Conservation (phyloP, 768 basidiomycete genomes). For the Rhodotorula toruloides region DNA sequence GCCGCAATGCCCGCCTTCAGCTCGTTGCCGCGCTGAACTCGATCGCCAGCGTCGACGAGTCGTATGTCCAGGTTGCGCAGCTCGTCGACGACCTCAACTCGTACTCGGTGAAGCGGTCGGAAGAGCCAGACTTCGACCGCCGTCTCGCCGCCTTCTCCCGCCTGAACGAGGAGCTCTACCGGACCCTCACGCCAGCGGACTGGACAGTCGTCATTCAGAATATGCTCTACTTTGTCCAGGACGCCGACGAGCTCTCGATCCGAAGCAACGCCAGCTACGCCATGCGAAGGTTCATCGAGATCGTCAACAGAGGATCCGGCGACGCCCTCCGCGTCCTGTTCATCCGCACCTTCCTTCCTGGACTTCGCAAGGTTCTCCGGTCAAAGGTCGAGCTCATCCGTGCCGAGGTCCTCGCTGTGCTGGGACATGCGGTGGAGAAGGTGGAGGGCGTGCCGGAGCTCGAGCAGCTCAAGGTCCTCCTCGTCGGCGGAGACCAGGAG, state of each 20-base stretch:
- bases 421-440: conserved; percentile 66
- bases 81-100: conserved; percentile 70
- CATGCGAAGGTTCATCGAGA: conserved; percentile 71
- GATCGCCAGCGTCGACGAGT: conserved; percentile 53
- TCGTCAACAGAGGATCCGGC: conserved; percentile 41
- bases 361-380: conserved; percentile 69
- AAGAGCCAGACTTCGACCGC: conserved; percentile 88
- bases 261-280: conserved; percentile 71
- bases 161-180: conserved; percentile 64
- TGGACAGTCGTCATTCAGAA: conserved; percentile 84
- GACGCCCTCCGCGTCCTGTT: conserved; percentile 54
- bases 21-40: conserved; percentile 63
- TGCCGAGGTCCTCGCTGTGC: conserved; percentile 69
- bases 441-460: conserved; percentile 59
- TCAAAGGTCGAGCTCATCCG: conserved; percentile 83
- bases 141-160: conserved; percentile 68
- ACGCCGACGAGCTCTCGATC: conserved; percentile 78
- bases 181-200: conserved; percentile 52
- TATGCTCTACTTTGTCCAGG: conserved; percentile 68
- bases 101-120: conserved; percentile 71
- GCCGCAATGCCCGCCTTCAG: conserved; percentile 63
- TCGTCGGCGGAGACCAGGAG: conserved; percentile 84
- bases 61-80: conserved; percentile 53
- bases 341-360: conserved; percentile 60
- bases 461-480: conserved; percentile 71